phyloP scores from a whole-genome alignment of 305 asterid genomes.

The Fraxinus dipetala region DNA sequence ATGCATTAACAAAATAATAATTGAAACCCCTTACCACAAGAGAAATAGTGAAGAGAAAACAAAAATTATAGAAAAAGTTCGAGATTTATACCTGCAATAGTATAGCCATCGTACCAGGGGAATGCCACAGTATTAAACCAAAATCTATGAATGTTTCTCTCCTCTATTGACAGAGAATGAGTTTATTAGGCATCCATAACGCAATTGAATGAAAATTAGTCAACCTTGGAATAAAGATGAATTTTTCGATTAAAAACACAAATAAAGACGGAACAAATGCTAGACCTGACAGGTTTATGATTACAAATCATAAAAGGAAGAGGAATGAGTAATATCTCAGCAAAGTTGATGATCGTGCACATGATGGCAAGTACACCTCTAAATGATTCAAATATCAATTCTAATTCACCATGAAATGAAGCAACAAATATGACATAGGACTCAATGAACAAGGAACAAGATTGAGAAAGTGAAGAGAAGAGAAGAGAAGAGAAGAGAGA shows the following conservation, averaged over 20 bases:
- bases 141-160: slow-evolving; percentile 39
- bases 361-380: neutral
- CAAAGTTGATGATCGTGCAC: neutral
- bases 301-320: neutral
- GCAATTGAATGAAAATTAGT: neutral
- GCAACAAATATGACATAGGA: neutral
- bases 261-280: neutral
- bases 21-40: neutral
- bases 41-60: neutral
- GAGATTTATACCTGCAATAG: slow-evolving; percentile 49
- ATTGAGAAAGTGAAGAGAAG: neutral
- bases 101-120: slow-evolving; percentile 57
- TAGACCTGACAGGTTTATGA: neutral
- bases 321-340: slow-evolving; percentile 3
- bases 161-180: slow-evolving; percentile 32
- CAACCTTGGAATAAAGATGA: neutral
- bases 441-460: neutral
- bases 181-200: neutral
- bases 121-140: slow-evolving; percentile 54
- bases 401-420: neutral
- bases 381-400: neutral
- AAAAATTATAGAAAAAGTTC: neutral
- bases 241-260: neutral
- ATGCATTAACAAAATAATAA: neutral
- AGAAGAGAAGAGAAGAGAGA: neutral